These are phyloP conservation scores for Kurtzmaniella natalensis DNA, from an alignment of 1,139 yeast species.

Conservation along the genomic window DNA sequence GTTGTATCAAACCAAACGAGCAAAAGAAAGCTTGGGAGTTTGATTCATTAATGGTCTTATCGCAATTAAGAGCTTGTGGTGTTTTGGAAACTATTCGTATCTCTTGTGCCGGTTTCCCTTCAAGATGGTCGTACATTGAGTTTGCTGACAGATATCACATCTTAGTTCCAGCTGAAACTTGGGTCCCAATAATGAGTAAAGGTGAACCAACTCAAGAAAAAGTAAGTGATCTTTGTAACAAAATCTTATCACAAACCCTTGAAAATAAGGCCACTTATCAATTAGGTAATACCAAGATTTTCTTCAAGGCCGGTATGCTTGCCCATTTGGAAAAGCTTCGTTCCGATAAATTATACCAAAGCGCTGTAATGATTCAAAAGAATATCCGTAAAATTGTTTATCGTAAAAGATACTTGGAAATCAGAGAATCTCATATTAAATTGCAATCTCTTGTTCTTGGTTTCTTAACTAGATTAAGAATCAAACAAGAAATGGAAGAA, in stretches of 20 bases:
- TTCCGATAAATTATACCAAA: constrained; percentile 66
- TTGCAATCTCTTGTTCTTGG: constrained; percentile 69
- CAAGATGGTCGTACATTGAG: constrained; percentile 93
- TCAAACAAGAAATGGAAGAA: constrained; percentile 54
- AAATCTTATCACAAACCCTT: constrained; percentile 60
- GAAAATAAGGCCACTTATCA: constrained; percentile 71
- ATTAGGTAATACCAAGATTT: constrained; percentile 83
- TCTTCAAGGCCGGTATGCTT: constrained; percentile 94
- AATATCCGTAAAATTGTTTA: constrained; percentile 64
- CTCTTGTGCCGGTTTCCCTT: constrained; percentile 97
- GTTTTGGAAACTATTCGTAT: constrained; percentile 94
- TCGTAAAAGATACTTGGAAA: constrained; percentile 57
- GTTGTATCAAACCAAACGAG: constrained; percentile 97
- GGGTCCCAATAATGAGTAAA: constrained; percentile 55
- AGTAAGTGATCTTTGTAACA: constrained; percentile 61
- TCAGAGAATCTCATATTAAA: constrained; percentile 48
- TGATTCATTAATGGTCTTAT: constrained; percentile 90
- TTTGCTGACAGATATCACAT: constrained; percentile 88
- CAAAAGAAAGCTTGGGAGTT: constrained; percentile 94
- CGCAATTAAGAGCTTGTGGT: constrained; percentile 97
- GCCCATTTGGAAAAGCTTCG: constrained; percentile 88
- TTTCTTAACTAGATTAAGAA: constrained; percentile 50
- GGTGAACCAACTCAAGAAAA: constrained; percentile 49
- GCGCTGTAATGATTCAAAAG: constrained; percentile 87
- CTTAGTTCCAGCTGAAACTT: constrained; percentile 64